phyloP scores from a whole-genome alignment of 179 eudicot genomes.

The Spergularia azorica region DNA sequence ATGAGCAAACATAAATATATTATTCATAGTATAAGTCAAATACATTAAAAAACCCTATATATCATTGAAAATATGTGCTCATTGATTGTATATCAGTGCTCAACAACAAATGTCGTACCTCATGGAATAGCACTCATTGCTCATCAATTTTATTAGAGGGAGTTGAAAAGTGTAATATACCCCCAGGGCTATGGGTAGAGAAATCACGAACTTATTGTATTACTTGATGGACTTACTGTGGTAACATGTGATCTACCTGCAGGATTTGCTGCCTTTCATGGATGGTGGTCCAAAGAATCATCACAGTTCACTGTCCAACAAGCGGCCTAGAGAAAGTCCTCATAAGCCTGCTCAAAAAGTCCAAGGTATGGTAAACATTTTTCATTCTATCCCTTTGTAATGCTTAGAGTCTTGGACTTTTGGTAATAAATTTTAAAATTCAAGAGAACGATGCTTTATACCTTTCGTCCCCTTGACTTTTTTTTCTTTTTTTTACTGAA shows the following conservation, averaged over 20 bases:
- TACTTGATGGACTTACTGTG: neutral
- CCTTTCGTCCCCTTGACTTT: neutral
- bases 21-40: too few relatives aligned
- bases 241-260: constrained; percentile 18
- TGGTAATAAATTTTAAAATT: neutral
- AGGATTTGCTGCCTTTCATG: constrained; percentile 90
- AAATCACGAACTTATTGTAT: neutral
- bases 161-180: too few relatives aligned
- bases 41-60: too few relatives aligned
- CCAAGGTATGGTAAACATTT: constrained; percentile 37
- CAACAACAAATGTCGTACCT: too few relatives aligned
- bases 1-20: too few relatives aligned
- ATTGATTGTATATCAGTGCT: too few relatives aligned
- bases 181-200: too few relatives aligned
- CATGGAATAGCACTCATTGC: too few relatives aligned
- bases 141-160: too few relatives aligned
- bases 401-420: neutral
- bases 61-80: too few relatives aligned
- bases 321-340: constrained; percentile 82
- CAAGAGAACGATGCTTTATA: neutral
- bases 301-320: constrained; percentile 66
- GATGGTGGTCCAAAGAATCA: constrained; percentile 81
- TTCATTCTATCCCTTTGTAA: neutral
- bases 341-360: constrained; percentile 46
- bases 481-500: neutral